Conservation (phyloP, 495 filamentous ascomycete species). For the Hyaloscypha variabilis region DNA sequence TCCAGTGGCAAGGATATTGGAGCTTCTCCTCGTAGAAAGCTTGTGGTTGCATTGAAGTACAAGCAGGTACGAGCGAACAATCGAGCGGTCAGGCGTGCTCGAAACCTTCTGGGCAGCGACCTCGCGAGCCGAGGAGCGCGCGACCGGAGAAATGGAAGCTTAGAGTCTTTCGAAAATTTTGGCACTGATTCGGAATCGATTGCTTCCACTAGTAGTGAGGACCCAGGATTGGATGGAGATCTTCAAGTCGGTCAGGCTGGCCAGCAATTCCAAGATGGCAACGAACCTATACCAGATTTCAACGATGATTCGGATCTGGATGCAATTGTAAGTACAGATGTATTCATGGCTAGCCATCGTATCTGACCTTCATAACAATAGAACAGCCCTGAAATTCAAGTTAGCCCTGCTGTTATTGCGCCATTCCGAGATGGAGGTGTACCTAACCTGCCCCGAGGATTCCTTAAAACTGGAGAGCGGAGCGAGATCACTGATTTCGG, state of each 20-base stretch:
- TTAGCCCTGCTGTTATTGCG: neutral
- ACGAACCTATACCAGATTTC: neutral
- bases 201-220: neutral
- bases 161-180: neutral
- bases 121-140: neutral
- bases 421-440: neutral
- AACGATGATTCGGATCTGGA: neutral
- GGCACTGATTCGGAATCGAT: neutral
- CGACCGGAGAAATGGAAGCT: neutral
- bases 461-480: slow-evolving; percentile 14
- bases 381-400: neutral
- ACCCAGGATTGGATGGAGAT: neutral
- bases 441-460: neutral
- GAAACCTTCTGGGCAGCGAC: neutral
- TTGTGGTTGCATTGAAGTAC: neutral
- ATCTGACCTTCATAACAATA: neutral
- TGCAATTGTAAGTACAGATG: neutral
- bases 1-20: neutral
- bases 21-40: neutral
- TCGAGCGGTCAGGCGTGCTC: neutral
- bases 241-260: neutral
- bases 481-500: slow-evolving; percentile 17
- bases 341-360: neutral
- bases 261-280: neutral
- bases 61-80: neutral